Base-by-base conservation (phyloP, 2,329 filamentous ascomycete species). In the Exophiala sideris region DNA sequence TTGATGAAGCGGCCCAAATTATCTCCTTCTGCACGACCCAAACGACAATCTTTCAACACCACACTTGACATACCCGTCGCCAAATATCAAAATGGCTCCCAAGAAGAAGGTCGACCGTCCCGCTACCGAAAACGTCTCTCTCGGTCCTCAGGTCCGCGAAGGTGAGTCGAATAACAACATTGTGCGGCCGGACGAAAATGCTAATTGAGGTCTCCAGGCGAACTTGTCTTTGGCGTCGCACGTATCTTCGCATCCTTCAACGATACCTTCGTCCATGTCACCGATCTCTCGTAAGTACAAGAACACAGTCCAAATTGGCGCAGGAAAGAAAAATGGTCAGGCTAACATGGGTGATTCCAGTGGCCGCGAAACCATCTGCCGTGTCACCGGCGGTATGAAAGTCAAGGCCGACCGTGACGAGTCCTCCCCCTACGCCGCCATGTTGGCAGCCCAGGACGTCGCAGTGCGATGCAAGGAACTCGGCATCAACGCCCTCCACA, bases 361-460 rank as follows among this genome's bases (percentile, higher is more conserved):
- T 81, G 94, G 94, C 81, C 94, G 94, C 80, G 94, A 99, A 88
- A 99, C 95, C 81, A 96, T 99, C 83, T 89, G 86, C 86, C 91
- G 94, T 89, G 92, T 99, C 69, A 99, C 95, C 71, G 94, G 95
- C 82, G 95, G 95, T 75, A 99, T 99, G 94, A 99, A 99, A 86
- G 94, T 99, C 86, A 99, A 99, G 88, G 91, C 91, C 79, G 91
- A 99, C 75, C 92, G 94, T 85, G 94, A 99, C 82, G 94, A 99
- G 84, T 97, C 92, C 72, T 97, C 94, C 68, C 94, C 94, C 71
- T 99, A 99, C 85, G 94, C 94, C 72, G 94, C 94, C 80, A 99
- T 99, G 94, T 91, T 99, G 89, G 94, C 94, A 80, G 94, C 94
- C 66, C 94, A 99, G 48, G 91, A 96, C 77, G 91, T 95, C 74